Evolutionary conservation across 768 basidiomycete genomes (phyloP), one percentile per base, ranked within the genome.

Genomic region (Leucocoprinus leucothites): DNA sequence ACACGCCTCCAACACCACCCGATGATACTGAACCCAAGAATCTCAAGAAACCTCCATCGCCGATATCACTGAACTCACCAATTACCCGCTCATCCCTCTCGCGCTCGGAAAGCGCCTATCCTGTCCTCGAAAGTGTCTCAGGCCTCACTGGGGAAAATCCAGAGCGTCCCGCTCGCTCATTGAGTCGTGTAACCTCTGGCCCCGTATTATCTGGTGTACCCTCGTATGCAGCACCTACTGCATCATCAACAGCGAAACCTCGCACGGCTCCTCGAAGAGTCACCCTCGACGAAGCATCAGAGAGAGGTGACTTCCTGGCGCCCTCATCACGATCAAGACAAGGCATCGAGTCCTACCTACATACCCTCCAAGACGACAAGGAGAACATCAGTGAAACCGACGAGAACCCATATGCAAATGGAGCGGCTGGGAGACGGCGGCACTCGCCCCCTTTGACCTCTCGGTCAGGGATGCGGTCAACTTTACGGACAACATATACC

Each of bases 111-210:
- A 86, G 81, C 62, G 77, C 81, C 26, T 79, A 80, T 59, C 69
- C 81, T n/a, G 65, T 74, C 7, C 72, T 78, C n/a, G 63, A 63
- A 55, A 60, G 65, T 48, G 67, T 63, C 58, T 69, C 57, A 21
- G 22, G 68, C 58, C 62, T 69, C 56, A 60, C 64, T 44, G 52
- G 72, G 41, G 58, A 58, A 65, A 63, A 57, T 71, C 52, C 73
- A 63, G 61, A 63, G 67, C 51, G 70, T 62, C 28, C 67, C 5
- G 63, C 71, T 9, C 78, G 89, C 48, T 81, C 82, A 5, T 85
- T 91, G 62, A 80, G 83, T 58, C 86, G 89, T 58, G 78, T 82
- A 36, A 75, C 79, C 2, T 91, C 89, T 9, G 84, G 81, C 25
- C 82, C 87, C 9, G 71, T 76, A n/a, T 62, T 69, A 31, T 47